These are phyloP conservation scores for Colletotrichum orchidophilum DNA, from an alignment of 2,329 filamentous ascomycete species.

Conservation along the genomic window DNA sequence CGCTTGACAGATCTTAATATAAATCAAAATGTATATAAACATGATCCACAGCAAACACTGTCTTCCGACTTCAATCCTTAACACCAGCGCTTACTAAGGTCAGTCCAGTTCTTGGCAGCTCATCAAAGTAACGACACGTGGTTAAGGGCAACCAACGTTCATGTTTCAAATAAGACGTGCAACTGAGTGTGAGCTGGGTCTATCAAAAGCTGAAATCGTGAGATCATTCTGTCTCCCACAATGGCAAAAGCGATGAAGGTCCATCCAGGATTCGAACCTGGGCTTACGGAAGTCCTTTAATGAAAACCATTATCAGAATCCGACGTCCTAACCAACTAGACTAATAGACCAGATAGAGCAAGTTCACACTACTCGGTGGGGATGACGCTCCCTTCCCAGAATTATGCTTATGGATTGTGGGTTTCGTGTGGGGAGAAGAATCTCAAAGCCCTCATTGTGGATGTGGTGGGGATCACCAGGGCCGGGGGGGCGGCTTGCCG, in stretches of 20 bases:
- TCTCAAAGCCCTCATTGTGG: conserved; percentile 17
- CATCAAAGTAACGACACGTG: not conserved
- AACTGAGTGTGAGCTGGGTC: too few species aligned
- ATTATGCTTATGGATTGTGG: not conserved
- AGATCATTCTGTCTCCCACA: too few species aligned
- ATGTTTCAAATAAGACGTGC: not conserved
- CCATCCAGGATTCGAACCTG: conserved; percentile 35
- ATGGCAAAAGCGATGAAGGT: conserved; percentile 4
- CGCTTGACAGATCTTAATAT: not conserved
- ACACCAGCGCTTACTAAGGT: not conserved
- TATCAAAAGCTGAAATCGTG: not conserved
- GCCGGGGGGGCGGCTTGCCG: not conserved
- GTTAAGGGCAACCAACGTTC: not conserved
- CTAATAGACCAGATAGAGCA: conserved; percentile 22
- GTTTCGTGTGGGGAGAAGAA: not conserved
- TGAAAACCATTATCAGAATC: conserved; percentile 22
- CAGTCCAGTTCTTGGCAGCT: not conserved
- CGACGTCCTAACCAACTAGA: conserved; percentile 34
- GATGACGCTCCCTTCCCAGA: not conserved
- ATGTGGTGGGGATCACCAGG: not conserved
- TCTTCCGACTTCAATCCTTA: not conserved
- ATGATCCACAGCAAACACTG: not conserved
- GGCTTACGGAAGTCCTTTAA: conserved; percentile 23
- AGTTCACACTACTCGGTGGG: not conserved
- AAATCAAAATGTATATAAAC: not conserved